A percentile compares a stretch with the other conserved stretches of the same genome.
Evolutionary conservation across 257 asterid genomes (phyloP).

Genomic region (Prunella vulgaris): DNA sequence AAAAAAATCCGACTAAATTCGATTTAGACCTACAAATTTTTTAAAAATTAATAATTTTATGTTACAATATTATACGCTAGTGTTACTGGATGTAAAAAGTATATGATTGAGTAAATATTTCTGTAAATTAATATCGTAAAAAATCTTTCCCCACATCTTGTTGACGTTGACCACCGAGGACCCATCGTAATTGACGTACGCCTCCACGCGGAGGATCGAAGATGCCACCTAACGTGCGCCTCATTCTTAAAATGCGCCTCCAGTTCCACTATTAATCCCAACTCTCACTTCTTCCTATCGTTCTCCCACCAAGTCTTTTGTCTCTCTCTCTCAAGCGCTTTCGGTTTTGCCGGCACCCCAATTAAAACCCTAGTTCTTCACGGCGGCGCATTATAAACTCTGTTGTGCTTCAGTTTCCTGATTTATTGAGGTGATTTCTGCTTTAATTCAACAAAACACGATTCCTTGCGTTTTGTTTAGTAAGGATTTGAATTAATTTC

Average conservation of each 20-base stretch:
- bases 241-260: constrained; percentile 34
- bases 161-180: constrained; percentile 21
- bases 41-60: too few species aligned
- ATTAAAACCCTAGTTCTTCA: constrained; percentile 31
- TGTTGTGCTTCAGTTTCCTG: background rate
- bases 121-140: too few species aligned
- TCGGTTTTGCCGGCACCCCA: constrained; percentile 24
- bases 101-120: too few species aligned
- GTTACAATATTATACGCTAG: too few species aligned
- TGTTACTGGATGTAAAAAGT: too few species aligned
- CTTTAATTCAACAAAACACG: background rate
- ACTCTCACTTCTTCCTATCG: constrained; percentile 7
- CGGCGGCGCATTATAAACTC: constrained; percentile 25
- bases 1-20: too few species aligned
- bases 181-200: constrained; percentile 26
- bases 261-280: constrained; percentile 19
- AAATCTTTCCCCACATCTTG: background rate
- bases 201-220: constrained; percentile 30
- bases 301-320: constrained; percentile 23
- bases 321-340: constrained; percentile 5
- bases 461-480: background rate
- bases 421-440: constrained; percentile 20
- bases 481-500: background rate
- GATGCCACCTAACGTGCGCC: constrained; percentile 25
- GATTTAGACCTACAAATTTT: too few species aligned